Base-by-base conservation (phyloP, 1,284 basidiomycete genomes). In the Calocybe gambosa region DNA sequence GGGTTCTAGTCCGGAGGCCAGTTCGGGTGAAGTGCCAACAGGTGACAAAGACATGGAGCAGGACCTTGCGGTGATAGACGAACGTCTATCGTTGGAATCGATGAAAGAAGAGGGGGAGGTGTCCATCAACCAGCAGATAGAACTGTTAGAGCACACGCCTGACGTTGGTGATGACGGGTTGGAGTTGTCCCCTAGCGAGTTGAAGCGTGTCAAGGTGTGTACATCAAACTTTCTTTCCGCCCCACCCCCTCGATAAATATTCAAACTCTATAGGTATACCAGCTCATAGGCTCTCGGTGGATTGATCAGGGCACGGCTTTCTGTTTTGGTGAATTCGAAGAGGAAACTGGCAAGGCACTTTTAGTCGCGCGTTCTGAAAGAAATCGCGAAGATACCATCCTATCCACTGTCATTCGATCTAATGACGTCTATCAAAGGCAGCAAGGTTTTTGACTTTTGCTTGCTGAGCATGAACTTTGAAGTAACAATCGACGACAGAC, bases 221-320 rank as follows among this genome's bases (percentile, higher is more conserved):
- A 28, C 16, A 38, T 45, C 37, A 42, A 43, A 46, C 31, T 20
- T 38, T 16, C 44, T 29, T 48, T 45, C 36, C 18, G 13, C 23
- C 31, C 28, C 39, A 35, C 18, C 25, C 18, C 23, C 3, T 15
- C 31, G 13, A 9, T 48, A 42, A 21, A 45, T 48, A 5, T 49
- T 16, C 36, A 25, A 5, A 45, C 40, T 42, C 57, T 52, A 49
- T 66, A 94, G 85, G 93, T 97, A 21, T 97, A 97, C 66, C 86
- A 93, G 66, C 82, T 97, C 50, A 78, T 92, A 46, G 89, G 86
- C 47, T 77, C 86, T 49, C 81, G 82, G 44, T 97, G 93, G 93
- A 78, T 85, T 48, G 94, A 97, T 72, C 82, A 92, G 59, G 93
- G 93, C 38, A 96, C 93, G 16, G 94, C 93, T 0, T 89, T 92